phyloP scores from a whole-genome alignment of 2,329 filamentous ascomycete genomes.

The Pyrenochaeta sp. region DNA sequence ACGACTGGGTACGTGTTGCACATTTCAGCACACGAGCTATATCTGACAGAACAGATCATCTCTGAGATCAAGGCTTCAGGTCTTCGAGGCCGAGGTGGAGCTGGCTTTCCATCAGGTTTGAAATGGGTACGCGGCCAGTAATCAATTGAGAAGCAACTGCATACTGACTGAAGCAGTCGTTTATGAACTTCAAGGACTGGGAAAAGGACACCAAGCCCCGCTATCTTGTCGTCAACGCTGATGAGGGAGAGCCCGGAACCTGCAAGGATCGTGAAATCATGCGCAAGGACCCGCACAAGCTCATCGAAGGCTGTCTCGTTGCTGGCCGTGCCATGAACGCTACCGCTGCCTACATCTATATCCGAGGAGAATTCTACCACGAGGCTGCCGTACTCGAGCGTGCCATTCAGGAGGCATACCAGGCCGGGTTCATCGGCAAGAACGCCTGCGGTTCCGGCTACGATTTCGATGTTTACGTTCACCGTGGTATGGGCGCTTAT shows the following conservation, averaged over 20 bases:
- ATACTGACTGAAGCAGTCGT: slow-evolving; percentile 69
- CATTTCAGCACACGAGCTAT: neutral
- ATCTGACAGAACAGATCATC: slow-evolving; percentile 72
- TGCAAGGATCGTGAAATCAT: slow-evolving; percentile 99
- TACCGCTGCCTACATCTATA: slow-evolving; percentile 98
- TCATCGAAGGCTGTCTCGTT: slow-evolving; percentile 94
- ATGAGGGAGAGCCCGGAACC: slow-evolving; percentile 97
- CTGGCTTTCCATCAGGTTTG: slow-evolving; percentile 95
- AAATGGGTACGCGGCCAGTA: slow-evolving; percentile 80
- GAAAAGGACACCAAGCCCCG: slow-evolving; percentile 96
- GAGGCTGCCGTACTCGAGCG: slow-evolving; percentile 92
- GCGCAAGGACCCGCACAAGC: slow-evolving; percentile 99
- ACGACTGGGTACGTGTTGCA: slow-evolving; percentile 76
- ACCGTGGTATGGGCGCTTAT: slow-evolving; percentile 96
- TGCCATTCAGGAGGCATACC: slow-evolving; percentile 97
- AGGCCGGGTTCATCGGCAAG: slow-evolving; percentile 93
- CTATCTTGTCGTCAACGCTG: slow-evolving; percentile 97
- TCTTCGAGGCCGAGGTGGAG: slow-evolving; percentile 92
- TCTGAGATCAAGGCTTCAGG: slow-evolving; percentile 96
- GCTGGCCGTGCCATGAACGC: slow-evolving; percentile 99
- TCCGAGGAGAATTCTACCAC: slow-evolving; percentile 96
- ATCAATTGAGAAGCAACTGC: neutral
- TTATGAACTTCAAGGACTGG: slow-evolving; percentile 99
- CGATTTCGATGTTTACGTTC: slow-evolving; percentile 96
- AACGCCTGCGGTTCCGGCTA: slow-evolving; percentile 97